A percentile compares a stretch with the other conserved stretches of the same genome.
Conservation (phyloP, 345 rosid species). For the Nephelium lappaceum region DNA sequence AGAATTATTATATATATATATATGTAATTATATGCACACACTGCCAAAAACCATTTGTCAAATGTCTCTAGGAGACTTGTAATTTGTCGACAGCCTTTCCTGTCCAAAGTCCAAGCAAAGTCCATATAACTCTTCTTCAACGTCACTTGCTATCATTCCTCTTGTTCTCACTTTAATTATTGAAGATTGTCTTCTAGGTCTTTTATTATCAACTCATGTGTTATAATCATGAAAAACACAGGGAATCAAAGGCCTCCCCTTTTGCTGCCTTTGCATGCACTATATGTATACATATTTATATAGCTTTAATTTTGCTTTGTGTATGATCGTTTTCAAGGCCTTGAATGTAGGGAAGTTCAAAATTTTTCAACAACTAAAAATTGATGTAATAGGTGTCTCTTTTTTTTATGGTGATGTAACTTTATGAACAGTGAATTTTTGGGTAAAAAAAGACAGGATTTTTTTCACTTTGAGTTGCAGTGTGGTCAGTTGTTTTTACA, state of each 20-base stretch:
- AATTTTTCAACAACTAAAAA: not conserved
- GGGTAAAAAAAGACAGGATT: not conserved
- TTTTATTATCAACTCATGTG: conserved; percentile 1
- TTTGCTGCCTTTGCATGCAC: not conserved
- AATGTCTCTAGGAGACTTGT: not conserved
- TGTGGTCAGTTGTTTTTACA: not conserved
- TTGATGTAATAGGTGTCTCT: not conserved
- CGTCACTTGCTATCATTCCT: conserved; percentile 5
- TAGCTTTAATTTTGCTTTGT: conserved; percentile 5
- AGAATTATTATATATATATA: no score
- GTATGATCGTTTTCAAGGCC: conserved; percentile 30
- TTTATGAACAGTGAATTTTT: not conserved
- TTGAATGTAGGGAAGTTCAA: not conserved
- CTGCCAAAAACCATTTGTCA: not conserved
- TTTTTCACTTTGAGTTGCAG: not conserved
- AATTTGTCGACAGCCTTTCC: conserved; percentile 17
- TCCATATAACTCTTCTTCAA: not conserved
- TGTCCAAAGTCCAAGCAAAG: conserved; percentile 7
- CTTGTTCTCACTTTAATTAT: conserved; percentile 21
- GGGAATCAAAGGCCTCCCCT: not conserved
- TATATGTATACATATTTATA: not conserved
- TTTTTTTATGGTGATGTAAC: not conserved
- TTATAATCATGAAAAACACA: conserved; percentile 4
- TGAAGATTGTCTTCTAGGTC: not conserved
- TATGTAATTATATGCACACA: not conserved